Evolutionary conservation across 352 stramenopile species (phyloP).

Genomic region (Aphanomyces invadans): DNA sequence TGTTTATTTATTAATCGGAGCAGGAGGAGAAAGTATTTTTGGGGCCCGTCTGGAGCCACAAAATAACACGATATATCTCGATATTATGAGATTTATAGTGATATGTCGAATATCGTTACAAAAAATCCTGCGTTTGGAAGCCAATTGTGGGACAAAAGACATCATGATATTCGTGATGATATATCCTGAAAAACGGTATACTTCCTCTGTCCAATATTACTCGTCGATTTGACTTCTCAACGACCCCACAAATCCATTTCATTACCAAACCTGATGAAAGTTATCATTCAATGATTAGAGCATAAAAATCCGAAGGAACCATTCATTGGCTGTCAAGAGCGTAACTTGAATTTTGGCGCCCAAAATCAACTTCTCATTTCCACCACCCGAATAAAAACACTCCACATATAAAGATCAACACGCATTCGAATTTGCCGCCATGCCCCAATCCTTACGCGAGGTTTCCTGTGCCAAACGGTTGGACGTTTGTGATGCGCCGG

Average conservation of each 20-base stretch:
- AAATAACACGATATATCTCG: too few relatives aligned
- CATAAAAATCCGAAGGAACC: background rate
- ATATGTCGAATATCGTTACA: too few relatives aligned
- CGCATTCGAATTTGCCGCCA: constrained; percentile 2
- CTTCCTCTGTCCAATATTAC: constrained; percentile 10
- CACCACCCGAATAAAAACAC: constrained; percentile 3
- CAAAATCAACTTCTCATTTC: constrained; percentile 8
- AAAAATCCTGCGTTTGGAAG: too few relatives aligned
- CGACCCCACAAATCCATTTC: constrained; percentile 8
- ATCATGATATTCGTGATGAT: too few relatives aligned
- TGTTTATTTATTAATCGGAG: too few relatives aligned
- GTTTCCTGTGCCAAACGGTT: constrained; percentile 11
- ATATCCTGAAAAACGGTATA: too few relatives aligned
- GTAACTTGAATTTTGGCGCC: constrained; percentile 7
- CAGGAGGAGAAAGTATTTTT: too few relatives aligned
- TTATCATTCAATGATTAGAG: background rate
- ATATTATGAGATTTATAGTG: too few relatives aligned
- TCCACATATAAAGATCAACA: constrained; percentile 3
- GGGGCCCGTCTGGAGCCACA: too few relatives aligned
- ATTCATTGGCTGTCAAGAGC: background rate
- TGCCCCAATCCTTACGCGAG: background rate
- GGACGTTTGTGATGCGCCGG: constrained; percentile 26
- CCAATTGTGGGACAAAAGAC: too few relatives aligned
- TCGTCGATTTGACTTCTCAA: background rate
- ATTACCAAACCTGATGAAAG: background rate